Evolutionary conservation across 306 rosid genomes (phyloP), one percentile per base, ranked within the genome.

Genomic region (Medicago ruthenica): DNA sequence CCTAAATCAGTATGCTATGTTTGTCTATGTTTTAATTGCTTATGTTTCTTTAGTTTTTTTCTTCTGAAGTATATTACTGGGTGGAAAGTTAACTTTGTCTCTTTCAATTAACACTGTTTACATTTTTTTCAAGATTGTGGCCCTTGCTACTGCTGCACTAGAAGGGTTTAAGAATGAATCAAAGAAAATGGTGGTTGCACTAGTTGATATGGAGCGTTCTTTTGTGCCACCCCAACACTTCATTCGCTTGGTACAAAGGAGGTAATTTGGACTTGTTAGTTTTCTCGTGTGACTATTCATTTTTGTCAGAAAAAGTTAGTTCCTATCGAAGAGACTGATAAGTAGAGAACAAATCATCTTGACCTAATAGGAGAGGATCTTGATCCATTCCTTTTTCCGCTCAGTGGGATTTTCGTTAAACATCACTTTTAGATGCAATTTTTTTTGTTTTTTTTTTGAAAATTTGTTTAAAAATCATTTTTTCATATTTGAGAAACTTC

Each of bases 131-230:
- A 70, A 95, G 99, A 87, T 95, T 57, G 91, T 95, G 83, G 89
- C 99, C 80, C 57, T 95, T 84, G 99, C 99, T 58, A 87, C 87
- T 57, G 84, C 90, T 79, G 97, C 97, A 9, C 80, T 95, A 24
- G 99, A 95, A 64, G 90, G 65, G 72, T 95, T 95, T 79, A 95
- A 92, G 85, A 90, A 71, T 77, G 98, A 94, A 71, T 88, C 98
- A 4, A 94, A 87, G 90, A 92, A 95, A 85, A 92, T 95, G 97
- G 97, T 95, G 81, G 91, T 95, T 79, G 97, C 97, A 17, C 85
- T 95, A 45, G 99, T 95, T 78, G 99, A 95, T 82, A 95, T 95
- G 99, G 99, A 95, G 83, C 93, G 99, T 72, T 96, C 97, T 83
- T 95, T 95, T 90, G 99, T 95, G 80, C 97, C 97, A 54, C 99